These are phyloP conservation scores for Jatropha multifida DNA, from an alignment of 441 rosid genomes.

Conservation along the genomic window DNA sequence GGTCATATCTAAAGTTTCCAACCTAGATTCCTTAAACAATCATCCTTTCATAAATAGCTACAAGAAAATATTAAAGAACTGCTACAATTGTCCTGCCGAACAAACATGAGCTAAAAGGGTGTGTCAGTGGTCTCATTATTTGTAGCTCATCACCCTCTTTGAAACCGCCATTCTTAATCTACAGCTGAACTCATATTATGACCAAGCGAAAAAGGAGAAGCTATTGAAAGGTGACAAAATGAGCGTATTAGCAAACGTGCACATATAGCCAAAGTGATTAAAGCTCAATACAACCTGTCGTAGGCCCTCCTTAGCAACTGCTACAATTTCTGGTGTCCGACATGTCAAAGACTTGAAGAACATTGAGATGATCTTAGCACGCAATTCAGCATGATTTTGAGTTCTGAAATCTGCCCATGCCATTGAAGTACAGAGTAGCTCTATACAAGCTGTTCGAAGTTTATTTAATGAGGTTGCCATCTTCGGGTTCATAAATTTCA, in stretches of 20 bases:
- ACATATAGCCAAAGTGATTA: neutral
- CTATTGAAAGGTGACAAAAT: neutral
- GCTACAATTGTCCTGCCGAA: neutral
- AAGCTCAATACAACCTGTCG: conserved; percentile 71
- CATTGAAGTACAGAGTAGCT: conserved; percentile 94
- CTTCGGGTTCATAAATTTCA: conserved; percentile 89
- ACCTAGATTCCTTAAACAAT: neutral
- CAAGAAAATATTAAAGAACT: neutral
- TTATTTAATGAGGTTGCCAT: conserved; percentile 77
- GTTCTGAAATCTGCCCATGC: conserved; percentile 98
- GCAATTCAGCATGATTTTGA: conserved; percentile 78
- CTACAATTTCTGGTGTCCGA: conserved; percentile 92
- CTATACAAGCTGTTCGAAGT: conserved; percentile 96
- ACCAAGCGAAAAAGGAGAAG: neutral
- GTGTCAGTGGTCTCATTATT: neutral
- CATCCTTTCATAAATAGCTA: neutral
- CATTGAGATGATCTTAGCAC: conserved; percentile 96
- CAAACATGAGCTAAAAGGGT: neutral
- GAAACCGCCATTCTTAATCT: neutral
- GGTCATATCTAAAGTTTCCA: neutral
- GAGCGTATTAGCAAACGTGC: no score
- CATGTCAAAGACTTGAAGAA: conserved; percentile 97
- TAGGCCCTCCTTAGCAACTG: conserved; percentile 97
- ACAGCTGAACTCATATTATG: conserved; percentile 3
- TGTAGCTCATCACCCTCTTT: neutral